These are phyloP conservation scores for Benincasa hispida DNA, from an alignment of 306 rosid genomes.

Conservation along the genomic window DNA sequence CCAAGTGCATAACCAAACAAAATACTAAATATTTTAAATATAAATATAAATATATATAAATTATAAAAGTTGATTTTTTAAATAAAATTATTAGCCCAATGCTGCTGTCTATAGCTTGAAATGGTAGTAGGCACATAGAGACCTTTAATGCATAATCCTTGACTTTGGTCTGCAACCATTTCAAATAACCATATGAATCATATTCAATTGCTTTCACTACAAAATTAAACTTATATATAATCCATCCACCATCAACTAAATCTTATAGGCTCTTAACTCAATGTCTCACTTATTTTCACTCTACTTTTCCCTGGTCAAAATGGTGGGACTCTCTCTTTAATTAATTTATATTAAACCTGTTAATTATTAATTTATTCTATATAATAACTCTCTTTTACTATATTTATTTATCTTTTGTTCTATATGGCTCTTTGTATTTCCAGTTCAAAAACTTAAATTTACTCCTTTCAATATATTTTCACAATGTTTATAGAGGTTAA, in stretches of 20 bases:
- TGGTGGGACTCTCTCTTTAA: background rate
- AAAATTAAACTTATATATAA: background rate
- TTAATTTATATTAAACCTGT: background rate
- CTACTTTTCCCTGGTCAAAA: background rate
- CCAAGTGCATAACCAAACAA: background rate
- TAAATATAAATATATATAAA: background rate
- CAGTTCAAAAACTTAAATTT: no score
- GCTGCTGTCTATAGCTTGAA: background rate
- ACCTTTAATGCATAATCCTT: background rate
- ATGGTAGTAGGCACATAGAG: background rate
- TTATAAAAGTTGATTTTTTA: background rate
- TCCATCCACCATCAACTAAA: background rate
- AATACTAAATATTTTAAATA: background rate
- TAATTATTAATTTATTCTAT: background rate
- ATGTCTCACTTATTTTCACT: background rate
- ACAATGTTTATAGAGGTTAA: no score
- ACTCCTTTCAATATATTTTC: no score
- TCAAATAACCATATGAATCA: background rate
- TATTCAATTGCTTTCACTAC: no score
- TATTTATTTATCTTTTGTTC: background rate
- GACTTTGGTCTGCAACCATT: background rate
- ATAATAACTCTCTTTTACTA: background rate
- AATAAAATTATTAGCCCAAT: background rate
- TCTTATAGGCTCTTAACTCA: background rate
- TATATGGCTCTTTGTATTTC: no score